Base-by-base conservation (phyloP, 1,284 basidiomycete species). In the Rhodotorula mucilaginosa region DNA sequence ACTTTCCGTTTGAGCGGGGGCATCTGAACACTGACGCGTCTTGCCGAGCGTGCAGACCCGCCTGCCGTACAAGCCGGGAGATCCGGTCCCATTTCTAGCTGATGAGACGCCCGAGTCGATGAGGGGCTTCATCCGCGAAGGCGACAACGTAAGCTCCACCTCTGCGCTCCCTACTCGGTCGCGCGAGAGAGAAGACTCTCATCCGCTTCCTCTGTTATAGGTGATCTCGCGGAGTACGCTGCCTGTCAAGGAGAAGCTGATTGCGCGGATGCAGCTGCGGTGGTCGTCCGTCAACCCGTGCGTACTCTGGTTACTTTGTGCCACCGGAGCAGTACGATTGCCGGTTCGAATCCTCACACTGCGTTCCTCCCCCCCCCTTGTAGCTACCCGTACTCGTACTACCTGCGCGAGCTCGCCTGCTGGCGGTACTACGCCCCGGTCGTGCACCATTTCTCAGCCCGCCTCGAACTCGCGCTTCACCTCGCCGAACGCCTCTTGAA, bases 341-440 rank as follows among this genome's bases (percentile, higher is more conserved):
- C 13, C 19, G 0, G 12, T 13, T 52, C 51, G 8, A 23, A 26
- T 13, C 8, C 51, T 52, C 51, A 52, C n/a, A n/a, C n/a, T n/a
- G n/a, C n/a, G n/a, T n/a, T n/a, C n/a, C n/a, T n/a, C n/a, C n/a
- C n/a, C n/a, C n/a, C n/a, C n/a, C n/a, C n/a, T n/a, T n/a, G n/a
- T n/a, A 65, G 64, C 21, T 62, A 48, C 47, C 60, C 66, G 1
- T 56, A 46, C 12, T 49, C 66, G 31, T 31, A 48, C 23, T 44
- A 48, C 34, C n/a, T 39, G 12, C 66, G 66, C 66, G 66, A 68
- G 19, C 52, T 57, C 54, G 60, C 66, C 8, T 68, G 66, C 56
- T 68, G 66, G 66, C 47, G 39, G 34, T 57, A 51, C 54, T 68
- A 58, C 61, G 66, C 66, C 10, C 60, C 66, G 19, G 26, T 68